Conservation (phyloP, 768 basidiomycete species). For the Holtermanniella nyarrowii region DNA sequence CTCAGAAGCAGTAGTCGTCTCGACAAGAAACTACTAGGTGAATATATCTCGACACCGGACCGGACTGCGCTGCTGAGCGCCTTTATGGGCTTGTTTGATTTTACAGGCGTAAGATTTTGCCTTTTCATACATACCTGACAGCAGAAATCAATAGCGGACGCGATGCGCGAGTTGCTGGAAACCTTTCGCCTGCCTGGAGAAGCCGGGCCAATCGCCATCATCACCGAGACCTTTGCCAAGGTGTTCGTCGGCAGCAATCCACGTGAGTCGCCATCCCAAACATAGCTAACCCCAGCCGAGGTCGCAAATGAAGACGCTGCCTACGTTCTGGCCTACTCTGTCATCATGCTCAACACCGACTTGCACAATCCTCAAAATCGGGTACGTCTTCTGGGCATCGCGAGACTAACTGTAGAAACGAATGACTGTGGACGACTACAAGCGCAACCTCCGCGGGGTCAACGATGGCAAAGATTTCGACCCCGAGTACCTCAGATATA, state of each 20-base stretch:
- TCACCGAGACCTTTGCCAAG: conserved; percentile 89
- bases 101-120: conserved; percentile 56
- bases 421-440: conserved; percentile 93
- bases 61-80: conserved; percentile 73
- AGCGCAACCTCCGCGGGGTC: conserved; percentile 80
- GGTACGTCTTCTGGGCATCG: conserved; percentile 45
- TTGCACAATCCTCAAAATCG: conserved; percentile 86
- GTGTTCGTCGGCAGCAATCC: conserved; percentile 78
- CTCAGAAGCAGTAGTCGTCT: conserved; percentile 71
- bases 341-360: conserved; percentile 98
- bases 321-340: conserved; percentile 85
- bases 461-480: conserved; percentile 78
- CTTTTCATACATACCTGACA: not conserved
- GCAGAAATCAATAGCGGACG: conserved; percentile 90
- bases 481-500: conserved; percentile 69
- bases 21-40: conserved; percentile 87
- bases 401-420: conserved; percentile 55
- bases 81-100: conserved; percentile 81
- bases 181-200: conserved; percentile 91
- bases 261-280: conserved; percentile 44
- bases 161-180: conserved; percentile 88
- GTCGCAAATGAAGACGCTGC: conserved; percentile 85
- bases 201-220: conserved; percentile 80
- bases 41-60: conserved; percentile 81
- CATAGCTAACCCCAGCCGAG: conserved; percentile 51